Evolutionary conservation across 768 basidiomycete genomes (phyloP).

Genomic region (Suillus occidentalis): DNA sequence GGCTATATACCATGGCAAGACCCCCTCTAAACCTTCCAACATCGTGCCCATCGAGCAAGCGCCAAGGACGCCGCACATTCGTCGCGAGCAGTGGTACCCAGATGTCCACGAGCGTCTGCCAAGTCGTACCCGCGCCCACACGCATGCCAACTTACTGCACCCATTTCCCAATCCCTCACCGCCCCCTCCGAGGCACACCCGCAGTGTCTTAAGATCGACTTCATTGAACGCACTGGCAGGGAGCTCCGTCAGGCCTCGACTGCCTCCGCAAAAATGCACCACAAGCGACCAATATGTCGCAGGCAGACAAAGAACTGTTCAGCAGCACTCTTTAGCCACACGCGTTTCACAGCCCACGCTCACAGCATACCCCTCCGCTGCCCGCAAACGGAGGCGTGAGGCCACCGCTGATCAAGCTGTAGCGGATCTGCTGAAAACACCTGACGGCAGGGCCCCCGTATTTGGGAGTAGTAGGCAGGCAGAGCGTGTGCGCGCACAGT

Average conservation of each 20-base stretch:
- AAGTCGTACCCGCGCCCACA: not conserved
- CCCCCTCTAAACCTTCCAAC: not conserved
- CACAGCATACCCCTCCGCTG: slow-evolving; percentile 4
- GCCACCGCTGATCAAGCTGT: slow-evolving; percentile 3
- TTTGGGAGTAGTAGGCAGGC: slow-evolving; percentile 10
- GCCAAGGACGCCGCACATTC: slow-evolving; percentile 2
- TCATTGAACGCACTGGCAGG: not conserved
- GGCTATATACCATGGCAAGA: not conserved
- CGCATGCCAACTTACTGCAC: slow-evolving; percentile 5
- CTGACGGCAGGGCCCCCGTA: not conserved
- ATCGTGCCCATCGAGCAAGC: slow-evolving; percentile 1
- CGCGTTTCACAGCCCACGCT: not conserved
- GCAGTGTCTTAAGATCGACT: slow-evolving; percentile 1
- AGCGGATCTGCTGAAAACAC: not conserved
- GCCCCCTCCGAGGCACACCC: slow-evolving; percentile 9
- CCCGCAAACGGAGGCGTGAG: slow-evolving; percentile 1
- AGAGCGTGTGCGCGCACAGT: slow-evolving; percentile 6
- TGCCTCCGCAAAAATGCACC: not conserved
- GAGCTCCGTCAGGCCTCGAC: not conserved
- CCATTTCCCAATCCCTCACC: slow-evolving; percentile 11
- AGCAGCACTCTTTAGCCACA: not conserved
- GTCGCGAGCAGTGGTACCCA: not conserved
- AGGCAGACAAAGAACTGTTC: not conserved
- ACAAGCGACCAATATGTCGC: not conserved
- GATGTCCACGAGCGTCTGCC: not conserved